These are phyloP conservation scores for Hypoxylon lenormandii DNA, from an alignment of 495 filamentous ascomycete genomes.

Conservation along the genomic window DNA sequence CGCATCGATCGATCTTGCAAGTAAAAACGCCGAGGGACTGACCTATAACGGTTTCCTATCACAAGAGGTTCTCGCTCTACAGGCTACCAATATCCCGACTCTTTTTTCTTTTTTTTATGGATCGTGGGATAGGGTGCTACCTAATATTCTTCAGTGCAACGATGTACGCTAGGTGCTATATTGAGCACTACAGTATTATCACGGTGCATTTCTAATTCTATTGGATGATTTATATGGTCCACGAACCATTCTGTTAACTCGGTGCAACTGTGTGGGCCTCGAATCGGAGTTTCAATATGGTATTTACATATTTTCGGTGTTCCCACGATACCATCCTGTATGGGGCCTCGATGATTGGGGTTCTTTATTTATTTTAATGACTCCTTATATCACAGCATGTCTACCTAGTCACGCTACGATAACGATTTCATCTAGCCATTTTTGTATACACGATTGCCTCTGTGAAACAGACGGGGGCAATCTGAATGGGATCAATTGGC, in stretches of 20 bases:
- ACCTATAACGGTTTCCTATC: conserved; percentile 17
- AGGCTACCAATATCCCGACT: conserved; percentile 1
- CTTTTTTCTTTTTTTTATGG: background rate
- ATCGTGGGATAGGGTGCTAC: background rate
- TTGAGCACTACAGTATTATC: conserved; percentile 3
- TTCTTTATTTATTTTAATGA: conserved; percentile 15
- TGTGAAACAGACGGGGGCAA: conserved; percentile 7
- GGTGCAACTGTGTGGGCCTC: conserved; percentile 14
- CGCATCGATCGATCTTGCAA: conserved; percentile 39
- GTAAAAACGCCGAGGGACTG: conserved; percentile 31
- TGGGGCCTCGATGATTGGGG: background rate
- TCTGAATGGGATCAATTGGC: conserved; percentile 23
- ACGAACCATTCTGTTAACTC: conserved; percentile 15
- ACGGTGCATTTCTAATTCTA: conserved; percentile 15
- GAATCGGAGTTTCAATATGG: conserved; percentile 6
- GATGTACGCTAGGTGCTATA: background rate
- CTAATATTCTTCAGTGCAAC: background rate
- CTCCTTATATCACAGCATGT: background rate
- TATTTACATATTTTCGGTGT: conserved; percentile 16
- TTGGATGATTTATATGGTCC: conserved; percentile 24
- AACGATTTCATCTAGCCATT: background rate
- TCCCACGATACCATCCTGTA: conserved; percentile 11
- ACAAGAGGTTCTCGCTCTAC: conserved; percentile 7
- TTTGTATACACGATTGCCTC: conserved; percentile 23
- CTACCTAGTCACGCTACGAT: background rate